Evolutionary conservation across 2,329 filamentous ascomycete species (phyloP).

Genomic region (Aspergillus novofumigatus): DNA sequence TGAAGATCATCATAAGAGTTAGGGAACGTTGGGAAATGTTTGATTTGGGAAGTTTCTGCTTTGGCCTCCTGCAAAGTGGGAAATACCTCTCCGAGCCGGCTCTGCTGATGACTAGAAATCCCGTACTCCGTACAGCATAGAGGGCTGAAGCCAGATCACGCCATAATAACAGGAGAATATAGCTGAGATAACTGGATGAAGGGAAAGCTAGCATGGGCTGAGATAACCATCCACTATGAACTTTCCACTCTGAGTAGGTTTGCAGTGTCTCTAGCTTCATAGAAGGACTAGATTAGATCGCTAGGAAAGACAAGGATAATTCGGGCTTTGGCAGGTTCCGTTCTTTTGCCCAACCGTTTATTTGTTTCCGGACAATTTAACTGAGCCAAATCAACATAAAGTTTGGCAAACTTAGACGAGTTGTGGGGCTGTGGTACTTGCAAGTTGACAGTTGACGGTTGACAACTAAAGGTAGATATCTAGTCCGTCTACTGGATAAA

Average conservation of each 20-base stretch:
- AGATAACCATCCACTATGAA: not conserved
- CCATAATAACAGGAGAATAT: not conserved
- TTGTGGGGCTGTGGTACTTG: not conserved
- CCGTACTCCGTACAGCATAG: too few species aligned
- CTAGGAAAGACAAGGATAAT: not conserved
- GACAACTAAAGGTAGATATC: not conserved
- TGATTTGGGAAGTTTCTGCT: not conserved
- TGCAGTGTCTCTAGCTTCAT: not conserved
- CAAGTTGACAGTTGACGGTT: not conserved
- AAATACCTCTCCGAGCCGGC: too few species aligned
- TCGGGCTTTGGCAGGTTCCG: not conserved
- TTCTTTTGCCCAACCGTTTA: not conserved
- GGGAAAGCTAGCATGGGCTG: too few species aligned
- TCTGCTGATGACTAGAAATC: too few species aligned
- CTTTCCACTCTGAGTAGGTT: not conserved
- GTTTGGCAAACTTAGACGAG: not conserved
- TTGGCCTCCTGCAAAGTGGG: too few species aligned
- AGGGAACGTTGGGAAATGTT: not conserved
- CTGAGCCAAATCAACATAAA: conserved; percentile 8
- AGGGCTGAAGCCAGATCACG: not conserved
- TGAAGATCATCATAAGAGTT: not conserved
- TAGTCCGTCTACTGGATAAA: too few species aligned
- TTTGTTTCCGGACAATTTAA: not conserved
- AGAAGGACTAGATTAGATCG: not conserved
- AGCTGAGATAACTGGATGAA: not conserved